Evolutionary conservation across 2,329 filamentous ascomycete species (phyloP).

Genomic region (Aureobasidium sp.): DNA sequence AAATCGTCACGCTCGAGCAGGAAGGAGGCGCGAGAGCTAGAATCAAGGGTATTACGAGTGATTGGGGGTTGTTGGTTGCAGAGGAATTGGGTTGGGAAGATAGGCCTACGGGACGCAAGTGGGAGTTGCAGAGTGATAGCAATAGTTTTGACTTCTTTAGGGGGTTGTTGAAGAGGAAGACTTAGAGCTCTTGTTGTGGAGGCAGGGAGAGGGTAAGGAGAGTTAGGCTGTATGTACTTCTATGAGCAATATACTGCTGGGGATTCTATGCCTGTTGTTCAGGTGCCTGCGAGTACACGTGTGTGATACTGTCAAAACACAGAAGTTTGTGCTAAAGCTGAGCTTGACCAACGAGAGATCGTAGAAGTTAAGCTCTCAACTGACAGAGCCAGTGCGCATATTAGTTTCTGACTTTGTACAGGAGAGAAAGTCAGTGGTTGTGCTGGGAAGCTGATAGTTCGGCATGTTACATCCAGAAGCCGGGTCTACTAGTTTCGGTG

Average conservation of each 20-base stretch:
- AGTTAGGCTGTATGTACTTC: not conserved
- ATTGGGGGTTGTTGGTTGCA: slow-evolving; percentile 80
- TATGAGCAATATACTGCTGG: too few relatives aligned
- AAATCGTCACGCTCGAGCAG: slow-evolving; percentile 68
- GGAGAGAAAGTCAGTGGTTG: too few relatives aligned
- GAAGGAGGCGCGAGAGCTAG: slow-evolving; percentile 68
- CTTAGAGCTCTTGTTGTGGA: not conserved
- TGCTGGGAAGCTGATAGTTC: too few relatives aligned
- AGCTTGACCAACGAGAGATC: too few relatives aligned
- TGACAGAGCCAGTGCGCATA: too few relatives aligned
- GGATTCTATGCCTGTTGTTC: too few relatives aligned
- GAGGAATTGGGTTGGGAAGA: slow-evolving; percentile 75
- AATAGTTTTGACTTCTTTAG: slow-evolving; percentile 98
- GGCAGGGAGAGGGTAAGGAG: not conserved
- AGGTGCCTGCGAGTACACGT: too few relatives aligned
- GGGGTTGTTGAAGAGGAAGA: slow-evolving; percentile 74
- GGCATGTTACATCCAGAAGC: not conserved
- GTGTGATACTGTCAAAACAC: too few relatives aligned
- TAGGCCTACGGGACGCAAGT: slow-evolving; percentile 66
- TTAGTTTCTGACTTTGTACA: too few relatives aligned
- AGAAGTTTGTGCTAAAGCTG: too few relatives aligned
- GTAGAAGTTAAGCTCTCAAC: too few relatives aligned
- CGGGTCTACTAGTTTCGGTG: not conserved
- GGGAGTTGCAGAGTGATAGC: slow-evolving; percentile 86
- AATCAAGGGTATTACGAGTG: slow-evolving; percentile 81